Evolutionary conservation across 148 eudicot species (phyloP).

Genomic region (Fagopyrum tataricum): DNA sequence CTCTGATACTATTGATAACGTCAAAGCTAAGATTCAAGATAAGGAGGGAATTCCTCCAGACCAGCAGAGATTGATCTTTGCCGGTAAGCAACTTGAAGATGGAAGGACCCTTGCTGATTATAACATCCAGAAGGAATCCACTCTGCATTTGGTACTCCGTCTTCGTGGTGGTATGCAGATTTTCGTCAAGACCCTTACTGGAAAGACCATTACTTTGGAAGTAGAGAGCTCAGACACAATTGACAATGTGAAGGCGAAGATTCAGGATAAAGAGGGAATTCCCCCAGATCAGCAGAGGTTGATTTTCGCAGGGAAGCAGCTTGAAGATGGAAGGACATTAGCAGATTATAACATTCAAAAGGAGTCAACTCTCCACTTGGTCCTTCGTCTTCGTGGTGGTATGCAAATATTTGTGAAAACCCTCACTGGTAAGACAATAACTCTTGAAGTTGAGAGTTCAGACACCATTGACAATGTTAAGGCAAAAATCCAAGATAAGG

Average conservation of each 20-base stretch:
- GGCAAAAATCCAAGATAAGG: constrained; percentile 9
- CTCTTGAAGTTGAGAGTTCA: constrained; percentile 8
- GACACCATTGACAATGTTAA: constrained; percentile 11
- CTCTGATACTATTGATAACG: constrained; percentile 15
- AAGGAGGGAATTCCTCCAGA: constrained; percentile 28
- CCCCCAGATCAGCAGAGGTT: constrained; percentile 14
- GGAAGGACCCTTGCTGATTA: constrained; percentile 9
- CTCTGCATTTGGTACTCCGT: constrained; percentile 17
- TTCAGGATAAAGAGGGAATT: constrained; percentile 13
- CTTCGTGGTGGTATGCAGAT: constrained; percentile 29
- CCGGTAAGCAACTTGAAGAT: constrained; percentile 21
- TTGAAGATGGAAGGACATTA: constrained; percentile 6
- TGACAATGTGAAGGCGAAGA: constrained; percentile 13
- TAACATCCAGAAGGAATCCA: constrained; percentile 12
- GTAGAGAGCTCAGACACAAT: constrained; percentile 13
- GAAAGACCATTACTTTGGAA: constrained; percentile 28
- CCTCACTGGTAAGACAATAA: constrained; percentile 1
- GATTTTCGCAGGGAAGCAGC: constrained; percentile 11
- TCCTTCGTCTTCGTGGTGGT: constrained; percentile 12
- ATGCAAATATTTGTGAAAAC: constrained; percentile 11
- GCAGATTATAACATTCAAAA: constrained; percentile 12
- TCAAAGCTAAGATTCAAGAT: constrained; percentile 26
- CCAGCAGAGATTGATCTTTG: constrained; percentile 27
- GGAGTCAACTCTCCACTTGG: constrained; percentile 7
- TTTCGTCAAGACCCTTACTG: constrained; percentile 26